Percentiles rank a stretch among this genome's conserved stretches.
These are phyloP conservation scores for Cenococcum geophilum DNA, from an alignment of 495 filamentous ascomycete genomes.

Conservation along the genomic window DNA sequence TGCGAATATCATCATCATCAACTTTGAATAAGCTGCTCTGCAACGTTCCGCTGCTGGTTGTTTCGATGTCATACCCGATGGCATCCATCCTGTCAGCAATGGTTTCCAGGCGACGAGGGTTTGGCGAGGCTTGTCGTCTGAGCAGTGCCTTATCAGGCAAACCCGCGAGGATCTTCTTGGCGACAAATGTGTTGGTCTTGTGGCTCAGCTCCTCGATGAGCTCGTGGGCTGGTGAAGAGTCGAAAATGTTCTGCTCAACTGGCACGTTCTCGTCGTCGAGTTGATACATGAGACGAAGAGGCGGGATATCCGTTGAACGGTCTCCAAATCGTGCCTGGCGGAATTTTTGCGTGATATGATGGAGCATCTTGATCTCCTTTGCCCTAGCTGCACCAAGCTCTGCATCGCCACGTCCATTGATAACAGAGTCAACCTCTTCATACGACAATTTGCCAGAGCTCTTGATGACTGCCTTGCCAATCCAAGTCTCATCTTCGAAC, in stretches of 20 bases:
- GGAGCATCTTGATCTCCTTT: constrained; percentile 69
- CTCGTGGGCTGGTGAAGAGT: constrained; percentile 82
- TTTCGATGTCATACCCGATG: constrained; percentile 81
- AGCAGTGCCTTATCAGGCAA: constrained; percentile 90
- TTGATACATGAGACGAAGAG: constrained; percentile 82
- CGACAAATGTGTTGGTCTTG: constrained; percentile 84
- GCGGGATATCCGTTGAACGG: constrained; percentile 67
- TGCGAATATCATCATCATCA: constrained; percentile 77
- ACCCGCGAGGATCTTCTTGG: constrained; percentile 69
- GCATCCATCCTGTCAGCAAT: constrained; percentile 91
- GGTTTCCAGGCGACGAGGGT: constrained; percentile 76
- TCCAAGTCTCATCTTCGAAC: constrained; percentile 78
- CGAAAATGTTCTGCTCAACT: constrained; percentile 91
- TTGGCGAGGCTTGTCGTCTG: constrained; percentile 78
- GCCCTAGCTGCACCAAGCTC: constrained; percentile 54
- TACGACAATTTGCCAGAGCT: constrained; percentile 79
- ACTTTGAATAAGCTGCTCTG: constrained; percentile 92
- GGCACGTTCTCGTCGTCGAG: constrained; percentile 99
- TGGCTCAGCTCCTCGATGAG: constrained; percentile 90
- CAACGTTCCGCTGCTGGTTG: constrained; percentile 78
- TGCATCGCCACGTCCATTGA: constrained; percentile 55
- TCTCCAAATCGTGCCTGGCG: constrained; percentile 78
- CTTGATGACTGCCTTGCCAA: constrained; percentile 90
- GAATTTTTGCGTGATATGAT: constrained; percentile 76
- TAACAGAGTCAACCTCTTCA: constrained; percentile 73